A percentile compares a stretch with the other conserved stretches of the same genome.
Conservation (phyloP, 352 stramenopile species). For the Pythium periplocum region DNA sequence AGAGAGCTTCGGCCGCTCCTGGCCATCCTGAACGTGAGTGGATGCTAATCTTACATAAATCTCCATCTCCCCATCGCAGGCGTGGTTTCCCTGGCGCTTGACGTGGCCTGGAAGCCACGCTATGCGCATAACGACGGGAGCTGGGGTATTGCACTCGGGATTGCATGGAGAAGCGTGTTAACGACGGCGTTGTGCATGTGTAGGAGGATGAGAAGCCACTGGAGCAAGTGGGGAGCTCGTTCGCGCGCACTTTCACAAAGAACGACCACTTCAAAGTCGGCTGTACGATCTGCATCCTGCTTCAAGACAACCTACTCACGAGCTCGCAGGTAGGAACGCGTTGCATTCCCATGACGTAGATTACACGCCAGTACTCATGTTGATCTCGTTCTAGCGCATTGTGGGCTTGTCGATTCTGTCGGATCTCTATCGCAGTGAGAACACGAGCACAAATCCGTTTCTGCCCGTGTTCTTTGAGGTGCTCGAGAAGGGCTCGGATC, state of each 20-base stretch:
- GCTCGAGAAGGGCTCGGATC: constrained; percentile 64
- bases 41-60: background rate
- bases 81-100: background rate
- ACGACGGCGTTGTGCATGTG: background rate
- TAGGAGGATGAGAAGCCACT: constrained; percentile 84
- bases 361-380: background rate
- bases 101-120: too few relatives aligned
- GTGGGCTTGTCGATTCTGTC: constrained; percentile 84
- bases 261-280: constrained; percentile 89
- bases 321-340: constrained; percentile 60
- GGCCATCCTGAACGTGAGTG: constrained; percentile 77
- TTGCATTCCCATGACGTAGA: background rate
- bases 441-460: constrained; percentile 78
- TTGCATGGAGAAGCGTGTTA: too few relatives aligned
- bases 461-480: constrained; percentile 82
- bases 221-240: constrained; percentile 62
- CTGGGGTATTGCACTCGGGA: too few relatives aligned
- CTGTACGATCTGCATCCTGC: constrained; percentile 86
- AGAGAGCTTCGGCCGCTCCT: constrained; percentile 78
- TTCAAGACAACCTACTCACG: constrained; percentile 89
- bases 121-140: too few relatives aligned
- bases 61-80: background rate
- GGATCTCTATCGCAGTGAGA: constrained; percentile 81
- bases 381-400: constrained; percentile 44
- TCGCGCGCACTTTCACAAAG: constrained; percentile 79